Percentiles rank a stretch among this genome's conserved stretches.
phyloP scores from a whole-genome alignment of 306 rosid genomes.

The Gastrolobium villosum region DNA sequence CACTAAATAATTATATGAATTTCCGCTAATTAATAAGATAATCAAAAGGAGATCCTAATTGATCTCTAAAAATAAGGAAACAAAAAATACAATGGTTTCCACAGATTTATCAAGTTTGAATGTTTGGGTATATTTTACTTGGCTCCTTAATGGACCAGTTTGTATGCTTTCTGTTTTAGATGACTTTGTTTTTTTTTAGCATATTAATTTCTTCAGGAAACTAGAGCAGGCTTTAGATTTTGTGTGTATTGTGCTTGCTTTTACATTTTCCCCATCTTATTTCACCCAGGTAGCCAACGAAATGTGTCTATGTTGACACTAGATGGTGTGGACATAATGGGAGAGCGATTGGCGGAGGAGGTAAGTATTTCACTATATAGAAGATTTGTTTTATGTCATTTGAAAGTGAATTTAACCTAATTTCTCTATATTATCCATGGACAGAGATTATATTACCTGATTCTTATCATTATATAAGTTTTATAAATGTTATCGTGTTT shows the following conservation, averaged over 20 bases:
- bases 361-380: slow-evolving; percentile 53
- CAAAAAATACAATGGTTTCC: too few relatives aligned
- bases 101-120: not conserved
- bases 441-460: slow-evolving; percentile 3
- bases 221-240: not conserved
- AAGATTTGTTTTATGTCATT: slow-evolving; percentile 32
- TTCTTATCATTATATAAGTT: not conserved
- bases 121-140: slow-evolving; percentile 15
- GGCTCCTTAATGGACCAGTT: not conserved
- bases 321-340: slow-evolving; percentile 98
- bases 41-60: too few relatives aligned
- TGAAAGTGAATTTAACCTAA: slow-evolving; percentile 21
- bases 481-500: slow-evolving; percentile 24
- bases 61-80: too few relatives aligned
- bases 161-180: not conserved
- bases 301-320: slow-evolving; percentile 80
- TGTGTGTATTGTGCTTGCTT: slow-evolving; percentile 25
- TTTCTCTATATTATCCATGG: slow-evolving; percentile 26
- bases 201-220: slow-evolving; percentile 2
- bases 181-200: not conserved
- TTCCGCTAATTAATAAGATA: too few relatives aligned
- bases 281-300: slow-evolving; percentile 82
- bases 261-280: slow-evolving; percentile 26
- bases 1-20: too few relatives aligned
- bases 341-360: slow-evolving; percentile 90